Base-by-base conservation (phyloP, 1,139 yeast species). In the Citeromyces siamensis region DNA sequence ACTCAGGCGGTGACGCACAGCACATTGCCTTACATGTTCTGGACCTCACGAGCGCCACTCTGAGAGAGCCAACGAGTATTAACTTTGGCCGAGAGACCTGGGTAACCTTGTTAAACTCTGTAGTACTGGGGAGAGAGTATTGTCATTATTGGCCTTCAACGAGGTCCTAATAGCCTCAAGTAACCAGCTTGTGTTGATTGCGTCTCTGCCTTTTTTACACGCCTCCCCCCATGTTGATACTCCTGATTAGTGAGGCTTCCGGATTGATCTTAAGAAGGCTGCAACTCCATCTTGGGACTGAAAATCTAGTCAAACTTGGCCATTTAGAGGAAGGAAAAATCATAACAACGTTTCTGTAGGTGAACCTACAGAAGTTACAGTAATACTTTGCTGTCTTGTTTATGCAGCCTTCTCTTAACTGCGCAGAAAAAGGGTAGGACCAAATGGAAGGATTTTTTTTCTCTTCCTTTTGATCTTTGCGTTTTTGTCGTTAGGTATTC, bases 211-310 rank as follows among this genome's bases (percentile, higher is more conserved):
- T 59, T 56, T 56, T 56, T 60, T 56, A 56, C 59, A 55, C 60
- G 53, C 61, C 60, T 59, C 60, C n/a, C 60, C n/a, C n/a, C n/a
- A n/a, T n/a, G 61, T 60, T 55, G 55, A 60, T 56, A 57, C 61
- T 60, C n/a, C n/a, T n/a, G 60, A 56, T 55, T 56, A 55, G 58
- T 55, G 60, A 56, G 60, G 56, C 56, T 52, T 55, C 40, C 40
- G 44, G 44, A 41, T 36, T 41, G 38, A 41, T 38, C 35, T 49
- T 46, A 55, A 48, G 47, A 43, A 46, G 51, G 48, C 55, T 56
- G 56, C 52, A 47, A 50, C 56, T 48, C 44, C 47, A 40, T 39
- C 43, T 46, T 45, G 45, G 45, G 39, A 49, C 51, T 45, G 53
- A 47, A 46, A 51, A 51, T 52, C 48, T 51, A 47, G 52, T 45